Evolutionary conservation across 148 eudicot species (phyloP).

Genomic region (Spergularia marina): DNA sequence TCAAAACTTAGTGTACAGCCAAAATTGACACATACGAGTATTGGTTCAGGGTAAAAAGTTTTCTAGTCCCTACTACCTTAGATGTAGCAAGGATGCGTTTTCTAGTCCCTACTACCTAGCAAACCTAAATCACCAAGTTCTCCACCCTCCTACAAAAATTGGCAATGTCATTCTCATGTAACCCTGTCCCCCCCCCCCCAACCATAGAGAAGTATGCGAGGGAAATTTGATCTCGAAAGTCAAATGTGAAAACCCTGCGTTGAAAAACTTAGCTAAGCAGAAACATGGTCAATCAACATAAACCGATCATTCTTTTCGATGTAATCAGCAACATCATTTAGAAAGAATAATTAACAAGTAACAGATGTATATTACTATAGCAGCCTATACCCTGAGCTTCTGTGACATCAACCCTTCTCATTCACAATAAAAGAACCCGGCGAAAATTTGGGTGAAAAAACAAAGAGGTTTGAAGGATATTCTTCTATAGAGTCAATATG

Average conservation of each 20-base stretch:
- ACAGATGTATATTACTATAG: background rate
- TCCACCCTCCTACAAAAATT: too few species aligned
- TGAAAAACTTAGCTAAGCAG: background rate
- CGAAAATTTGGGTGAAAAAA: background rate
- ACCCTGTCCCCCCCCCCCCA: too few species aligned
- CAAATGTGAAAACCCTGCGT: background rate
- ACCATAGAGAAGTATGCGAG: background rate
- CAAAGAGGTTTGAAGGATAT: slow-evolving; percentile 14
- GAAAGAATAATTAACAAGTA: background rate
- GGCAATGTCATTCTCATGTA: too few species aligned
- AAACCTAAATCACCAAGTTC: background rate
- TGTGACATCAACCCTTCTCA: background rate
- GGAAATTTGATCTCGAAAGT: background rate
- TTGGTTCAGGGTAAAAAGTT: too few species aligned
- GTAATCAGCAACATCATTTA: background rate
- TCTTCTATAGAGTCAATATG: background rate
- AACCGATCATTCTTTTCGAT: background rate
- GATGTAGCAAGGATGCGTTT: background rate
- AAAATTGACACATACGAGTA: too few species aligned
- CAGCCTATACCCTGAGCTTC: background rate
- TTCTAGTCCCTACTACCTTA: background rate
- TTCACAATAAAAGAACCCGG: background rate
- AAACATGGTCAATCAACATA: background rate
- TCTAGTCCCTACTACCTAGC: background rate
- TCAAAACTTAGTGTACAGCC: too few species aligned